These are phyloP conservation scores for Logfia minima DNA, from an alignment of 129 eudicot species.

Conservation along the genomic window DNA sequence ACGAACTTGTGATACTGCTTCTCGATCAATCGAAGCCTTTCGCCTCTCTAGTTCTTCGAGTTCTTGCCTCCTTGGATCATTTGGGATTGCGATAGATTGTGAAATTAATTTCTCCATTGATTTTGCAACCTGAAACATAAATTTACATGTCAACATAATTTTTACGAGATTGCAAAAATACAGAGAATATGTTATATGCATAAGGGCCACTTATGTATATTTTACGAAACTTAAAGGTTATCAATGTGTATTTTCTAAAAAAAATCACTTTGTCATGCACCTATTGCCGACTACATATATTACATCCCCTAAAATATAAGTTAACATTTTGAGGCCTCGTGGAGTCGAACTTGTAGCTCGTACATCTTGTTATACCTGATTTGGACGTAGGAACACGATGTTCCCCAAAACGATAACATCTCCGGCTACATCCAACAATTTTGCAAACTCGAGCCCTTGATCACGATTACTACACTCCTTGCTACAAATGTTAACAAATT, in stretches of 20 bases:
- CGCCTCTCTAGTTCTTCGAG: conserved; percentile 44
- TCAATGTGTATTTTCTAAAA: too few species aligned
- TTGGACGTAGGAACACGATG: conserved; percentile 58
- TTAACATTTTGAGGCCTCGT: too few species aligned
- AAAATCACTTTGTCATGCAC: too few species aligned
- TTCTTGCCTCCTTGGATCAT: conserved; percentile 59
- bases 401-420: conserved; percentile 61
- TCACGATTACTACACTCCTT: conserved; percentile 39
- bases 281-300: too few species aligned
- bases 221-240: too few species aligned
- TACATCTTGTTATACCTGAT: conserved; percentile 45
- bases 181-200: too few species aligned
- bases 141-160: neutral
- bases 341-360: too few species aligned
- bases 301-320: too few species aligned
- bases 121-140: conserved; percentile 46
- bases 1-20: conserved; percentile 47
- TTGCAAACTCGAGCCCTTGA: conserved; percentile 50
- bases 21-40: conserved; percentile 45
- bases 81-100: conserved; percentile 44
- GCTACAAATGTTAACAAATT: conserved; percentile 41
- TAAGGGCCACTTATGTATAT: too few species aligned
- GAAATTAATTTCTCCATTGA: conserved; percentile 53
- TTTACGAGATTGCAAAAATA: neutral
- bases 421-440: conserved; percentile 55